Percentiles rank a stretch among this genome's conserved stretches.
These are phyloP conservation scores for Globisporangium acanthophoron DNA, from an alignment of 352 stramenopile genomes.

Conservation along the genomic window DNA sequence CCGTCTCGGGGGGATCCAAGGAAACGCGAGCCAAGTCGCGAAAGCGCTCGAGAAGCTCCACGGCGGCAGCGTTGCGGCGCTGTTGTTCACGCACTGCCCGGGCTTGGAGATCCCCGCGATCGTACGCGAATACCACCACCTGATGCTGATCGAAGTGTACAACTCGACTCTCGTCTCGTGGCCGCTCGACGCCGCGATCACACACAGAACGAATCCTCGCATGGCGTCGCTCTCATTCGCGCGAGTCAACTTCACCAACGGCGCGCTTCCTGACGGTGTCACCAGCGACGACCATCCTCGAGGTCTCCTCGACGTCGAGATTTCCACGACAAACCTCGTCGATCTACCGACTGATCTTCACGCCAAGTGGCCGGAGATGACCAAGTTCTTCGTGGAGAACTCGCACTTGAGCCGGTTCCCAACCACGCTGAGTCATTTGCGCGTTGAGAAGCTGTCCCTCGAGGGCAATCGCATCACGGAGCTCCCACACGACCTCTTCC, in stretches of 20 bases:
- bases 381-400: conserved; percentile 22
- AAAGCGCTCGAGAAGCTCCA: conserved; percentile 20
- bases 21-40: conserved; percentile 6
- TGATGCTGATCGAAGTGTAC: conserved; percentile 48
- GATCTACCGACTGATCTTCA: conserved; percentile 18
- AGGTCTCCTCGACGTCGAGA: conserved; percentile 23
- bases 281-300: conserved; percentile 9
- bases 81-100: conserved; percentile 49
- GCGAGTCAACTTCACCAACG: conserved; percentile 40
- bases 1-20: conserved; percentile 1
- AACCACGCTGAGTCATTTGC: conserved; percentile 7
- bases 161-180: conserved; percentile 45
- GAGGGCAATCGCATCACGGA: conserved; percentile 23
- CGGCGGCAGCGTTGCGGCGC: conserved; percentile 16
- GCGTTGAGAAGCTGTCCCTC: conserved; percentile 26
- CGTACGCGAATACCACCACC: conserved; percentile 26
- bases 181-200: conserved; percentile 26
- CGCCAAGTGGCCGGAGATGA: conserved; percentile 16
- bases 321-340: conserved; percentile 24
- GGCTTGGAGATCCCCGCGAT: conserved; percentile 24
- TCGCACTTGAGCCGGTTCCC: conserved; percentile 4
- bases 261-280: conserved; percentile 30
- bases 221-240: conserved; percentile 29
- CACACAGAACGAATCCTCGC: conserved; percentile 28
- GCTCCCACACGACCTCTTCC: conserved; percentile 16